These are phyloP conservation scores for Carex parvula DNA, from an alignment of 176 grass and related monocot species.

Conservation along the genomic window DNA sequence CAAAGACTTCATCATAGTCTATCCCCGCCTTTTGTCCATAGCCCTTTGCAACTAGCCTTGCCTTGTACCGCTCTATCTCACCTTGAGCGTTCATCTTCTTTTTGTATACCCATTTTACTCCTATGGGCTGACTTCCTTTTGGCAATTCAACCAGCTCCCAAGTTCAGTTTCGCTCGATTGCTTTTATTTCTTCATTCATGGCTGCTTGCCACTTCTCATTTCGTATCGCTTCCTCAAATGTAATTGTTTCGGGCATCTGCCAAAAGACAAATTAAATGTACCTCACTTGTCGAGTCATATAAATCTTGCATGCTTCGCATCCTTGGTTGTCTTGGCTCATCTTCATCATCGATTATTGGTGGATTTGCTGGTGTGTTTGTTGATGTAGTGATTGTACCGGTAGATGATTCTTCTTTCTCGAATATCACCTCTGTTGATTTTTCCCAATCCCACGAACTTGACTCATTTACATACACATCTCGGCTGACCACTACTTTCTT, in stretches of 20 bases:
- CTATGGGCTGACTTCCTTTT: not conserved
- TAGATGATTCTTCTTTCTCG: not conserved
- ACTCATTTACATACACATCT: too few relatives aligned
- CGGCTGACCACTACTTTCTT: not conserved
- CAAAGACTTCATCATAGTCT: too few relatives aligned
- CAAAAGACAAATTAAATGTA: not conserved
- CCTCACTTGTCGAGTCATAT: not conserved
- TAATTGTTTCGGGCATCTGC: not conserved
- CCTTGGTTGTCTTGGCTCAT: not conserved
- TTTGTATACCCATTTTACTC: not conserved
- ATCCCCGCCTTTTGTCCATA: too few relatives aligned
- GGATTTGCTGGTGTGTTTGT: not conserved
- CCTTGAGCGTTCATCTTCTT: too few relatives aligned
- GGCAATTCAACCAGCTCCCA: not conserved
- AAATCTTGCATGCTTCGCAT: not conserved
- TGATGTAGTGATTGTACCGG: not conserved
- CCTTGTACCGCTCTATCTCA: too few relatives aligned
- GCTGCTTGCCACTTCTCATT: too few relatives aligned
- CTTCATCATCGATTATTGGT: slow-evolving; percentile 2
- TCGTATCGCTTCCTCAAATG: too few relatives aligned
- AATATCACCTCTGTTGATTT: too few relatives aligned
- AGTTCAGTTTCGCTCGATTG: too few relatives aligned
- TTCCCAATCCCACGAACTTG: too few relatives aligned
- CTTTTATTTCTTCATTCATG: too few relatives aligned
- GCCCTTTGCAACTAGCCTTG: too few relatives aligned